Percentiles rank a stretch among this genome's conserved stretches.
These are phyloP conservation scores for Calocybe gangraenosa DNA, from an alignment of 768 basidiomycete genomes.

Conservation along the genomic window DNA sequence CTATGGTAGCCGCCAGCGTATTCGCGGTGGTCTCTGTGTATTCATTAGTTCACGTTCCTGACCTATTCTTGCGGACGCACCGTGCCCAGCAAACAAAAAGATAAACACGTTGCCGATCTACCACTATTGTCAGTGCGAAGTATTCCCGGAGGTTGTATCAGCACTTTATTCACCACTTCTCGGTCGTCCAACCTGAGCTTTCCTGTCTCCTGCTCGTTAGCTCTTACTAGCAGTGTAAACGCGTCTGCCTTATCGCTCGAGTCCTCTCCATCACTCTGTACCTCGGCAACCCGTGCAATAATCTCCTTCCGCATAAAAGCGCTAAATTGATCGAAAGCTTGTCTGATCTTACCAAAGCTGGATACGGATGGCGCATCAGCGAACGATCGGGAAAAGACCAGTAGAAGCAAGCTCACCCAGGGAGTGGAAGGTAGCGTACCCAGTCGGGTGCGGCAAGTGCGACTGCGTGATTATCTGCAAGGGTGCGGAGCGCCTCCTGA, in stretches of 20 bases:
- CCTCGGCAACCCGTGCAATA: constrained; percentile 23
- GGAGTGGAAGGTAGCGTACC: constrained; percentile 10
- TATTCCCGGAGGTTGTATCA: too few species aligned
- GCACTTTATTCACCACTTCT: constrained; percentile 36
- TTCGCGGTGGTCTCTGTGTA: constrained; percentile 40
- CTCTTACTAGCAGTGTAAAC: constrained; percentile 40
- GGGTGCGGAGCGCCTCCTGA: constrained; percentile 29
- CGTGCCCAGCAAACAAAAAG: constrained; percentile 56
- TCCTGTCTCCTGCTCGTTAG: constrained; percentile 37
- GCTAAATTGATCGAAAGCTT: constrained; percentile 25
- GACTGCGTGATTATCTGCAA: constrained; percentile 22
- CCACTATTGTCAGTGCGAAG: not conserved
- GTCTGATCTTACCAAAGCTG: constrained; percentile 24
- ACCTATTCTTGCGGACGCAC: constrained; percentile 21
- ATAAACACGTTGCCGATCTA: constrained; percentile 52
- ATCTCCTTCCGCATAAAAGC: constrained; percentile 36
- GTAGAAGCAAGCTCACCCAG: constrained; percentile 6
- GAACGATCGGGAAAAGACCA: not conserved
- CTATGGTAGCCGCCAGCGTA: constrained; percentile 37
- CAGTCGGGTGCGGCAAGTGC: constrained; percentile 3
- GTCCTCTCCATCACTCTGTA: constrained; percentile 9
- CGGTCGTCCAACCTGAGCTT: constrained; percentile 35
- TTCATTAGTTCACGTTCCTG: not conserved
- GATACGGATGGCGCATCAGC: not conserved
- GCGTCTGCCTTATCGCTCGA: constrained; percentile 22